phyloP scores from a whole-genome alignment of 2,329 filamentous ascomycete species.

The Ceratocystis diversiconidia region DNA sequence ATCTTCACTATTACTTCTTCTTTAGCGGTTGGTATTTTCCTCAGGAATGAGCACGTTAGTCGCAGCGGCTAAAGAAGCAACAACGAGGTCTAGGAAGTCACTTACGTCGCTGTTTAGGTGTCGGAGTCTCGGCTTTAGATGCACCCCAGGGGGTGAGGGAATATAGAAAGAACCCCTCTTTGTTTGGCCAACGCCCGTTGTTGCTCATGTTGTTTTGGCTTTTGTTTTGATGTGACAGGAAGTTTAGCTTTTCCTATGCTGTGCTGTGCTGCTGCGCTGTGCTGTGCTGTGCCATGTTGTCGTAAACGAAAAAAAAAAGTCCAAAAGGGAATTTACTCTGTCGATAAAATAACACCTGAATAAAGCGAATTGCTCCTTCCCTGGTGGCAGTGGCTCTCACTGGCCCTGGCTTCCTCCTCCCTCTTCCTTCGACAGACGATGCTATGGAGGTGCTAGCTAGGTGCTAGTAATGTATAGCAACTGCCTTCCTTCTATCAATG shows the following conservation, averaged over 20 bases:
- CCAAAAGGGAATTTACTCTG: neutral
- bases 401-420: conserved; percentile 9
- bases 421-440: conserved; percentile 2
- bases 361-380: conserved; percentile 7
- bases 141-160: neutral
- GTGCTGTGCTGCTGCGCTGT: no score
- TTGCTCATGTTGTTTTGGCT: neutral
- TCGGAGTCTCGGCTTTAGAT: no score
- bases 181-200: neutral
- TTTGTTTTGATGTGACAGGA: neutral
- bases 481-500: neutral
- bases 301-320: neutral
- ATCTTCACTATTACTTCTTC: neutral
- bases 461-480: neutral
- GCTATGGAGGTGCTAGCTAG: neutral
- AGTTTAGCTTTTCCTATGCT: neutral
- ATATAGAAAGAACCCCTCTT: neutral
- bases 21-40: neutral
- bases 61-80: neutral
- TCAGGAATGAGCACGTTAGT: neutral
- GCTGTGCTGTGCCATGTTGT: neutral
- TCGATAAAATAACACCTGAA: neutral
- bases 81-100: neutral
- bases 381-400: conserved; percentile 1
- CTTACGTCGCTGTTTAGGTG: neutral